phyloP scores from a whole-genome alignment of 495 filamentous ascomycete species.

The Penicillium coffeae region DNA sequence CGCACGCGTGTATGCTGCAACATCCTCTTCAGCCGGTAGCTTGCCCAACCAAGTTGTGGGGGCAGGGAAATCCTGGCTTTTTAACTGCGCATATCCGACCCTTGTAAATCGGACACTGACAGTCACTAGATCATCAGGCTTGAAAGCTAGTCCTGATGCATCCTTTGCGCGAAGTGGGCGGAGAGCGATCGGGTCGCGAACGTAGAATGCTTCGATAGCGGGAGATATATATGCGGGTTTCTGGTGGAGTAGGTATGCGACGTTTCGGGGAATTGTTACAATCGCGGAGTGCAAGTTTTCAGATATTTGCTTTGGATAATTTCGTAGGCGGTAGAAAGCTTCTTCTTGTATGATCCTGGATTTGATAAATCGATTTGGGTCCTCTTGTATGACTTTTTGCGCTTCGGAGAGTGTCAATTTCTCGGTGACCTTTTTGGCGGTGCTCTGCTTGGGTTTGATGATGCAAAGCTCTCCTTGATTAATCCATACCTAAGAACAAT shows the following conservation, averaged over 20 bases:
- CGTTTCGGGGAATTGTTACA: constrained; percentile 70
- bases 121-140: constrained; percentile 73
- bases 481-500: constrained; percentile 59
- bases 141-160: constrained; percentile 52
- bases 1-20: constrained; percentile 40
- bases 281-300: constrained; percentile 68
- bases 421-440: constrained; percentile 32
- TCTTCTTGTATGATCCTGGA: constrained; percentile 75
- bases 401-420: constrained; percentile 59
- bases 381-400: constrained; percentile 49
- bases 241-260: constrained; percentile 75
- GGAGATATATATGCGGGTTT: constrained; percentile 71
- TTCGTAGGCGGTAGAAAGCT: constrained; percentile 79
- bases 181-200: constrained; percentile 78
- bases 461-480: constrained; percentile 69
- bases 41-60: constrained; percentile 59
- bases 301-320: constrained; percentile 72
- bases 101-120: constrained; percentile 78
- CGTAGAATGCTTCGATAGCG: constrained; percentile 87
- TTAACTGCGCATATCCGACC: constrained; percentile 85
- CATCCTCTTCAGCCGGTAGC: constrained; percentile 32
- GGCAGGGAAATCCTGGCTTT: constrained; percentile 75
- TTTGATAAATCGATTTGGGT: constrained; percentile 53
- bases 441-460: constrained; percentile 55
- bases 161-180: constrained; percentile 58